These are phyloP conservation scores for Fonsecaea erecta DNA, from an alignment of 2,329 filamentous ascomycete species.

Conservation along the genomic window DNA sequence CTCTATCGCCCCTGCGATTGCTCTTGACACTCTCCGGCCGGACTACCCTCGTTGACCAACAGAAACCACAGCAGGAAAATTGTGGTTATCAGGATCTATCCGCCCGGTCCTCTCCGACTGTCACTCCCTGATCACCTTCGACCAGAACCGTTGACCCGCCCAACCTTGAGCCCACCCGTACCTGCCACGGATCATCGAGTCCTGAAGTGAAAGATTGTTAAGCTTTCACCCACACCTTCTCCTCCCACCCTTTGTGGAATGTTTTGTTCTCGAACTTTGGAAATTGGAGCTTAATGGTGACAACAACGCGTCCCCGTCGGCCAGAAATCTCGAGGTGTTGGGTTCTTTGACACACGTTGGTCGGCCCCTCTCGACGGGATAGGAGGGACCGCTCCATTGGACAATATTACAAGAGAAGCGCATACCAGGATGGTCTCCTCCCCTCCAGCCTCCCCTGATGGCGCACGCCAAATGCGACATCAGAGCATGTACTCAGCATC, in stretches of 20 bases:
- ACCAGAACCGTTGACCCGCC: neutral
- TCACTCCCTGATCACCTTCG: slow-evolving; percentile 4
- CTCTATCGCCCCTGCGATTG: neutral
- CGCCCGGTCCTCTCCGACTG: neutral
- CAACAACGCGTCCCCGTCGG: slow-evolving; percentile 13
- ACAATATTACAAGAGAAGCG: slow-evolving; percentile 6
- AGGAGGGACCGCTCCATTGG: slow-evolving; percentile 10
- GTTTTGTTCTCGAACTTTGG: slow-evolving; percentile 2
- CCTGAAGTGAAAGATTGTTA: neutral
- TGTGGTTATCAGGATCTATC: neutral
- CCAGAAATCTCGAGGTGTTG: slow-evolving; percentile 11
- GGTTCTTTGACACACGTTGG: slow-evolving; percentile 19
- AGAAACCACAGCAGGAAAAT: neutral
- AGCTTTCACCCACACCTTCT: neutral
- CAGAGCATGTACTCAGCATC: slow-evolving; percentile 36
- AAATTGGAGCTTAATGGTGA: slow-evolving; percentile 24
- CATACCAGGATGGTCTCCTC: slow-evolving; percentile 31
- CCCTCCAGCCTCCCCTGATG: slow-evolving; percentile 37
- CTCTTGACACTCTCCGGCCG: neutral
- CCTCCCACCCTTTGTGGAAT: neutral
- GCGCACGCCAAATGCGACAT: slow-evolving; percentile 27
- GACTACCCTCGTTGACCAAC: neutral
- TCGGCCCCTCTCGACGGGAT: neutral
- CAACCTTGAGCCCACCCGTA: neutral
- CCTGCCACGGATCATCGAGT: neutral